phyloP scores from a whole-genome alignment of 2,329 filamentous ascomycete genomes.

The Scytalidium sp. region DNA sequence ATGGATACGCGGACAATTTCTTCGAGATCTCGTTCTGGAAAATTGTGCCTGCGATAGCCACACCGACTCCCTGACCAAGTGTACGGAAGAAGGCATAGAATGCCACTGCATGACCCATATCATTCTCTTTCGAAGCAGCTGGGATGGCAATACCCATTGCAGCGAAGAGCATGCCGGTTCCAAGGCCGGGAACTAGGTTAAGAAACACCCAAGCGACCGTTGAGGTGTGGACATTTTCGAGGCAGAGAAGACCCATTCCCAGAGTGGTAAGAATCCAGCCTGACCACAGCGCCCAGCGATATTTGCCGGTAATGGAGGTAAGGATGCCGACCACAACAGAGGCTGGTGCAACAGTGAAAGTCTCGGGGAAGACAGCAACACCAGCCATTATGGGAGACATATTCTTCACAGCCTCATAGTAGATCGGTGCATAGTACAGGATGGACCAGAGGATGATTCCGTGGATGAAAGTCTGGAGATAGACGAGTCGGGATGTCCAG shows the following conservation, averaged over 20 bases:
- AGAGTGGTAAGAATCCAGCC: conserved; percentile 61
- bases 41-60: conserved; percentile 64
- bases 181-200: conserved; percentile 56
- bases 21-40: conserved; percentile 58
- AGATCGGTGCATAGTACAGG: conserved; percentile 53
- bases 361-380: conserved; percentile 56
- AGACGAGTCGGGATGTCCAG: conserved; percentile 46
- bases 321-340: conserved; percentile 52
- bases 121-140: conserved; percentile 51
- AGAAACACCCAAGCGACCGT: conserved; percentile 57
- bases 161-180: conserved; percentile 63
- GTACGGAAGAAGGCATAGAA: conserved; percentile 67
- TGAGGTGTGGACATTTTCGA: conserved; percentile 47
- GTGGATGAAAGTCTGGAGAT: conserved; percentile 53
- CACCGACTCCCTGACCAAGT: conserved; percentile 63
- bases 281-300: conserved; percentile 50
- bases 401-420: conserved; percentile 49
- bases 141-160: conserved; percentile 62
- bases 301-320: conserved; percentile 53
- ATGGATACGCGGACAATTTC: conserved; percentile 20
- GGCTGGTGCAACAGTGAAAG: conserved; percentile 61
- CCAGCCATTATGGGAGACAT: conserved; percentile 52
- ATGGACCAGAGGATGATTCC: conserved; percentile 53
- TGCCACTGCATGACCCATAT: conserved; percentile 58
- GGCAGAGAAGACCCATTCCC: conserved; percentile 52